Percentiles rank a stretch among this genome's conserved stretches.
These are phyloP conservation scores for Exophiala calicioides DNA, from an alignment of 2,329 filamentous ascomycete genomes.

Conservation along the genomic window DNA sequence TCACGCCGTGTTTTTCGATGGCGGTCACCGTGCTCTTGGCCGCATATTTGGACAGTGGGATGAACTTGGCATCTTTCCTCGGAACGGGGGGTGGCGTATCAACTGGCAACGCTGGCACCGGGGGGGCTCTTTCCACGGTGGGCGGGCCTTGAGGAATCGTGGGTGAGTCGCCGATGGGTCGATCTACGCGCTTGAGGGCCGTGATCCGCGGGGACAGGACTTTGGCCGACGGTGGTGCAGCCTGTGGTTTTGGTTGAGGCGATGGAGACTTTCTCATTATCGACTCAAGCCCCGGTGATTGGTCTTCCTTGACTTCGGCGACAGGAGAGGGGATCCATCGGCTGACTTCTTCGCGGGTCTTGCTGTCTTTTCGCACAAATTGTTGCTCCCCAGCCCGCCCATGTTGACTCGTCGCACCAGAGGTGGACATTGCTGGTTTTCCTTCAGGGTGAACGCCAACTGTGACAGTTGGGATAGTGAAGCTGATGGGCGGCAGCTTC, in stretches of 20 bases:
- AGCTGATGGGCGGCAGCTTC: conserved; percentile 4
- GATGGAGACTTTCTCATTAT: background rate
- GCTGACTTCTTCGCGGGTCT: conserved; percentile 18
- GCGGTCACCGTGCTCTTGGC: conserved; percentile 26
- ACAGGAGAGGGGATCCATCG: conserved; percentile 28
- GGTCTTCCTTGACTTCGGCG: conserved; percentile 24
- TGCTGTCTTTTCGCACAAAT: conserved; percentile 2
- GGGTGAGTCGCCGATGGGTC: conserved; percentile 26
- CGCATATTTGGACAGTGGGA: conserved; percentile 30
- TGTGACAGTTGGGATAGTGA: conserved; percentile 7
- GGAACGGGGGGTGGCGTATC: conserved; percentile 28
- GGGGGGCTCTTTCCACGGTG: background rate
- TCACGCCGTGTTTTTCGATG: conserved; percentile 24
- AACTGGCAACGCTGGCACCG: background rate
- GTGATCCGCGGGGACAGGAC: conserved; percentile 11
- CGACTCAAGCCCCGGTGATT: conserved; percentile 22
- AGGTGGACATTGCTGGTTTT: background rate
- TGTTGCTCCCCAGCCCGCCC: conserved; percentile 2
- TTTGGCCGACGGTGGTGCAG: conserved; percentile 3
- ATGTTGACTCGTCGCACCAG: background rate
- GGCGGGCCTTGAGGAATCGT: conserved; percentile 27
- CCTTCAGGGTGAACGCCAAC: conserved; percentile 7
- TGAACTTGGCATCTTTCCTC: conserved; percentile 30
- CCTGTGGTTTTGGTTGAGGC: conserved; percentile 5
- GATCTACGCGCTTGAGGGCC: conserved; percentile 17